Evolutionary conservation across 208 protist species (phyloP).

Genomic region (Jaenimonas drosophilae): DNA sequence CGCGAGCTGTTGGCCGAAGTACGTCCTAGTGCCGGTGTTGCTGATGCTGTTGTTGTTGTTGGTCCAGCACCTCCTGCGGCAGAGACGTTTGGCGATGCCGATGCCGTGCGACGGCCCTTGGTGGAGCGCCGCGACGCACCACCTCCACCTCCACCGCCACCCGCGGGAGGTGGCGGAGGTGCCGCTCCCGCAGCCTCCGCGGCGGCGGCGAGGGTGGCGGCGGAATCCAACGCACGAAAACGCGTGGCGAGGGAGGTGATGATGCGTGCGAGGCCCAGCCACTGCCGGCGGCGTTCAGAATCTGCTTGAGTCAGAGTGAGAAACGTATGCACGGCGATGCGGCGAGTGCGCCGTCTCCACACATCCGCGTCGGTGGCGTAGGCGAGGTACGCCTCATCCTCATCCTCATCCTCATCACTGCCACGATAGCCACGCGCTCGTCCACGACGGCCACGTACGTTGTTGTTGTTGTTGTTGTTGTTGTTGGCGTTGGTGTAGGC

Average conservation of each 20-base stretch:
- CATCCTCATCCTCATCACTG: conserved; percentile 11
- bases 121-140: too few species aligned
- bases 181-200: not conserved
- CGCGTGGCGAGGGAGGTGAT: conserved; percentile 59
- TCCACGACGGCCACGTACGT: not conserved
- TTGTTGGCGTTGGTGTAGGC: too few species aligned
- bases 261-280: conserved; percentile 48
- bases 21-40: too few species aligned
- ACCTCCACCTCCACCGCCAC: too few species aligned
- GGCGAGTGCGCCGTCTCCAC: conserved; percentile 4
- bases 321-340: conserved; percentile 11
- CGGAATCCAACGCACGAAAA: conserved; percentile 44
- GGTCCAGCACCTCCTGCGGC: too few species aligned
- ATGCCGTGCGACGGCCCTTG: too few species aligned
- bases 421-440: not conserved
- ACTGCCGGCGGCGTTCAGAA: conserved; percentile 27
- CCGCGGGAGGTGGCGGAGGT: not conserved
- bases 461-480: conserved; percentile 4
- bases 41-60: too few species aligned
- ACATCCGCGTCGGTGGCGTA: not conserved
- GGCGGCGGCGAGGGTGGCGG: conserved; percentile 1
- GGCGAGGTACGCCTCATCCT: conserved; percentile 4
- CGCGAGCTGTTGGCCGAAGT: too few species aligned
- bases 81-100: too few species aligned
- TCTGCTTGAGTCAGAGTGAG: conserved; percentile 28